Evolutionary conservation across 73 alveolate species (phyloP).

Genomic region (Tetrahymena borealis): DNA sequence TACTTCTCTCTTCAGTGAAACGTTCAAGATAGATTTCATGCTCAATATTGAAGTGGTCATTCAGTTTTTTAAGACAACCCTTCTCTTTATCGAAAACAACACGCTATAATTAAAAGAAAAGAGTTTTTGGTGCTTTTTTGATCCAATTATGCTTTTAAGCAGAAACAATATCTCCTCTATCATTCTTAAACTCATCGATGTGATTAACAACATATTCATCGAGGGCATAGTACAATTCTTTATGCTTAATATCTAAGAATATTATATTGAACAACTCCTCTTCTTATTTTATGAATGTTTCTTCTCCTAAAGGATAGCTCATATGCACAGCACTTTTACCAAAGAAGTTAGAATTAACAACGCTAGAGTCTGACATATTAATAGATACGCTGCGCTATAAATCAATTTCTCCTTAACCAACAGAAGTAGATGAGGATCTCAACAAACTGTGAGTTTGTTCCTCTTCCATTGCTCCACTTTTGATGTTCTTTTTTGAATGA

Average conservation of each 20-base stretch:
- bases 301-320: constrained; percentile 1
- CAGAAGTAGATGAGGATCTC: neutral
- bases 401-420: neutral
- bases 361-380: neutral
- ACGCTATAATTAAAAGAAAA: constrained; percentile 58
- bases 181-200: constrained; percentile 49
- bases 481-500: neutral
- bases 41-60: constrained; percentile 61
- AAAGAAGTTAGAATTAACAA: constrained; percentile 7
- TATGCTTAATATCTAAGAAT: constrained; percentile 42
- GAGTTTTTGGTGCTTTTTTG: constrained; percentile 45
- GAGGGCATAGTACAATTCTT: constrained; percentile 64
- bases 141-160: constrained; percentile 58
- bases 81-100: constrained; percentile 45
- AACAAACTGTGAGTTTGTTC: neutral
- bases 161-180: constrained; percentile 19
- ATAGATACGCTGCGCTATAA: neutral
- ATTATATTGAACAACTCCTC: constrained; percentile 48
- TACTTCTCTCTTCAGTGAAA: constrained; percentile 47
- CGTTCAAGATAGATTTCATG: constrained; percentile 63
- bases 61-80: constrained; percentile 39
- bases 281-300: constrained; percentile 7
- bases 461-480: neutral
- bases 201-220: constrained; percentile 36
- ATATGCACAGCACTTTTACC: constrained; percentile 20